These are phyloP conservation scores for Catharanthus roseus DNA, from an alignment of 257 asterid species.

Conservation along the genomic window DNA sequence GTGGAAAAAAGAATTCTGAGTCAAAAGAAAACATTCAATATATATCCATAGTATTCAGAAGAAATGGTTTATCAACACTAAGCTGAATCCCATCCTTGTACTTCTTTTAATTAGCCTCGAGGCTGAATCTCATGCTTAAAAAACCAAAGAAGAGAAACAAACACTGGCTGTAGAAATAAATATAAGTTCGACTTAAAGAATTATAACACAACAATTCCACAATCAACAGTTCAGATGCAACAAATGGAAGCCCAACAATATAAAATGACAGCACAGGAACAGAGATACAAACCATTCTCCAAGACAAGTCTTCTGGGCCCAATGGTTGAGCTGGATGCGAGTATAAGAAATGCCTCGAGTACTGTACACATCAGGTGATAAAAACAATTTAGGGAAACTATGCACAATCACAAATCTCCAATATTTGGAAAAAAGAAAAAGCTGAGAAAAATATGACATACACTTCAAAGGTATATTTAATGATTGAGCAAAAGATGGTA, in stretches of 20 bases:
- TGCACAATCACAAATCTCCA: neutral
- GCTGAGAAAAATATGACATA: neutral
- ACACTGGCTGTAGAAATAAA: neutral
- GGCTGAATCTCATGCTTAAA: neutral
- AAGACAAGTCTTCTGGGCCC: conserved; percentile 92
- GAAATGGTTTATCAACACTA: neutral
- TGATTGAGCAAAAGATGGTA: neutral
- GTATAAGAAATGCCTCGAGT: conserved; percentile 71
- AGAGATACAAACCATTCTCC: conserved; percentile 81
- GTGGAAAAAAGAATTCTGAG: neutral
- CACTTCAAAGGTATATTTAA: neutral
- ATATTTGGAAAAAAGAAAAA: neutral
- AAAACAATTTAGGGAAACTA: neutral
- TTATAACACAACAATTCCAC: too few species aligned
- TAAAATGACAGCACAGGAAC: neutral
- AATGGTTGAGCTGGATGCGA: conserved; percentile 91
- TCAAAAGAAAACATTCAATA: neutral
- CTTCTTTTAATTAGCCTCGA: neutral
- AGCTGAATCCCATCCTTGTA: neutral
- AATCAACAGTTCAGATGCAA: neutral
- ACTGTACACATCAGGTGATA: conserved; percentile 44
- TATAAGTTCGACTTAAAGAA: neutral
- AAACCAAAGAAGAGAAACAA: neutral
- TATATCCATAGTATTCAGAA: neutral
- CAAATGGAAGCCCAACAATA: neutral